Conservation (phyloP, 108 stramenopile genomes). For the Nitzschia palea region DNA sequence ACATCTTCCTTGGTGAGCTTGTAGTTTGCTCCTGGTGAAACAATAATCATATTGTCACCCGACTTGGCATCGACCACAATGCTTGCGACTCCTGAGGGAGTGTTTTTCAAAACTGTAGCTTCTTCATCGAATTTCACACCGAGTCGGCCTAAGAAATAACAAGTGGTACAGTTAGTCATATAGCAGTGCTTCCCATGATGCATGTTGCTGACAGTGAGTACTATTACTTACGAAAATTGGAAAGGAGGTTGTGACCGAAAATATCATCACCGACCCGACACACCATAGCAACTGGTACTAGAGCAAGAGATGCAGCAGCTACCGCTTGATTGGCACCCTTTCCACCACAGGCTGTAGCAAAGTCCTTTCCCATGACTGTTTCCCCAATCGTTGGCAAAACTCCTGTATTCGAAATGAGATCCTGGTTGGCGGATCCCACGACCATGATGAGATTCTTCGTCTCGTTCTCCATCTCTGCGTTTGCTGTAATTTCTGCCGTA, state of each 20-base stretch:
- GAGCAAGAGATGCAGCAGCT: conserved; percentile 69
- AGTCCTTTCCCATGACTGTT: conserved; percentile 81
- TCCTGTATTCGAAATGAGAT: conserved; percentile 61
- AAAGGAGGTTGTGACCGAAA: conserved; percentile 56
- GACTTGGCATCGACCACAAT: conserved; percentile 68
- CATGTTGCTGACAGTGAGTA: background rate
- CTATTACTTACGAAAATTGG: conserved; percentile 37
- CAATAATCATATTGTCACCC: conserved; percentile 87
- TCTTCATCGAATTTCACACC: conserved; percentile 42
- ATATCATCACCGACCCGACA: conserved; percentile 75
- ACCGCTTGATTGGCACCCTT: conserved; percentile 94
- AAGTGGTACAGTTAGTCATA: too few relatives aligned
- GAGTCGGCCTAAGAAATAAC: background rate
- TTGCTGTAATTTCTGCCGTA: background rate
- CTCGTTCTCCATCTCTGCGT: conserved; percentile 13
- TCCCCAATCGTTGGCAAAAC: conserved; percentile 70
- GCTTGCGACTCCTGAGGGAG: conserved; percentile 69
- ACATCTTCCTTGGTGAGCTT: conserved; percentile 64
- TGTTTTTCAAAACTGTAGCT: conserved; percentile 25
- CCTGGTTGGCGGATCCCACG: conserved; percentile 81
- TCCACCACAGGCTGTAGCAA: conserved; percentile 76
- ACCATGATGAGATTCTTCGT: conserved; percentile 52
- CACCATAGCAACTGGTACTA: conserved; percentile 71
- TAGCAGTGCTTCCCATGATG: background rate
- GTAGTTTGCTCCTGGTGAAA: conserved; percentile 82